phyloP scores from a whole-genome alignment of 2,329 filamentous ascomycete species.

The Thielaviopsis punctulata region DNA sequence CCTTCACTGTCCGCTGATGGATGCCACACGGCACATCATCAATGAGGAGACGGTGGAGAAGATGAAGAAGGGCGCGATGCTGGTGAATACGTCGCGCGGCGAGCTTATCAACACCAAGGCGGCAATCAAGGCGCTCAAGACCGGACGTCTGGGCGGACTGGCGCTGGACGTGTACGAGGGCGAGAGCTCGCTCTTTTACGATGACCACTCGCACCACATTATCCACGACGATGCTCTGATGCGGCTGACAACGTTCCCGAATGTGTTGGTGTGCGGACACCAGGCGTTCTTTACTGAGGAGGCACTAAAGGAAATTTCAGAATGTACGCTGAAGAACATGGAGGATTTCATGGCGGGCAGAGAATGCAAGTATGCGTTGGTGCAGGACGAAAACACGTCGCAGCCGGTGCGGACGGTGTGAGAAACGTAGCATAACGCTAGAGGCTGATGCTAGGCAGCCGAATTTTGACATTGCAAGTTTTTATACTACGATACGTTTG shows the following conservation, averaged over 20 bases:
- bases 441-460: too few species aligned
- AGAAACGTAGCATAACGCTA: neutral
- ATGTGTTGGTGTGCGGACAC: conserved; percentile 49
- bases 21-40: conserved; percentile 42
- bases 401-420: conserved; percentile 19
- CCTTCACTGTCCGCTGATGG: conserved; percentile 48
- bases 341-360: conserved; percentile 24
- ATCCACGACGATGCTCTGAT: conserved; percentile 50
- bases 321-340: conserved; percentile 40
- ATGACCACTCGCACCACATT: conserved; percentile 45
- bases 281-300: conserved; percentile 55
- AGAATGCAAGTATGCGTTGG: conserved; percentile 23
- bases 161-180: conserved; percentile 54
- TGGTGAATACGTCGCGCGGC: conserved; percentile 53
- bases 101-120: conserved; percentile 43
- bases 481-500: too few species aligned
- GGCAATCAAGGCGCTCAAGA: conserved; percentile 44
- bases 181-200: conserved; percentile 46
- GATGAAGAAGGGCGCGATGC: conserved; percentile 42
- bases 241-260: conserved; percentile 50
- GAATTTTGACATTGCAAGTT: too few species aligned
- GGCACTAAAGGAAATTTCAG: conserved; percentile 45
- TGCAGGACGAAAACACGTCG: conserved; percentile 13
- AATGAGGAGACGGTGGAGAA: conserved; percentile 31
- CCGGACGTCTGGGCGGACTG: conserved; percentile 39